Evolutionary conservation across 2,329 filamentous ascomycete genomes (phyloP).

Genomic region (Calonectria ilicicola): DNA sequence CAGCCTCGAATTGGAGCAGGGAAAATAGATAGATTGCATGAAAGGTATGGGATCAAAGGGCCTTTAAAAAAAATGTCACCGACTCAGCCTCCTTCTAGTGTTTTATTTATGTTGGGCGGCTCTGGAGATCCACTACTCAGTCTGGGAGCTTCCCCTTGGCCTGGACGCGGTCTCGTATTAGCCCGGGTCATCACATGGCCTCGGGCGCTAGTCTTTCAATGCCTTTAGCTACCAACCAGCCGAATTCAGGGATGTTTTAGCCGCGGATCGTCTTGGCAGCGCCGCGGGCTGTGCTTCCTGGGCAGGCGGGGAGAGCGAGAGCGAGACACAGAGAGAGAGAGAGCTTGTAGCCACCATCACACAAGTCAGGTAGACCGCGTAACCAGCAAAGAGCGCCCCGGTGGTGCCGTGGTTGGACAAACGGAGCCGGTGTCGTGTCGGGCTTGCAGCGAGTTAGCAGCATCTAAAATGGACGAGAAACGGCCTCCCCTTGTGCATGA

Average conservation of each 20-base stretch:
- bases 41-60: background rate
- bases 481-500: background rate
- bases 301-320: background rate
- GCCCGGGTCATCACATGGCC: background rate
- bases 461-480: background rate
- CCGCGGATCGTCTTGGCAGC: background rate
- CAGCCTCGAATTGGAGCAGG: background rate
- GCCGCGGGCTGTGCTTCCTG: background rate
- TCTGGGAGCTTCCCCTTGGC: background rate
- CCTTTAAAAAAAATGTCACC: background rate
- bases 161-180: background rate
- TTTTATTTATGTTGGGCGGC: background rate
- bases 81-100: background rate
- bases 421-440: background rate
- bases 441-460: background rate
- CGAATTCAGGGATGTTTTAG: slow-evolving; percentile 4
- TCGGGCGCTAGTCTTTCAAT: background rate
- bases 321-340: too few relatives aligned
- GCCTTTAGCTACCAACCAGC: background rate
- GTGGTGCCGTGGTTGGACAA: background rate
- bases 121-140: background rate
- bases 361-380: background rate
- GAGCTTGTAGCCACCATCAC: background rate
- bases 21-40: background rate
- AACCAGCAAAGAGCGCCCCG: background rate